A percentile compares a stretch with the other conserved stretches of the same genome.
These are phyloP conservation scores for Termitomyces sp. DNA, from an alignment of 768 basidiomycete species.

Conservation along the genomic window DNA sequence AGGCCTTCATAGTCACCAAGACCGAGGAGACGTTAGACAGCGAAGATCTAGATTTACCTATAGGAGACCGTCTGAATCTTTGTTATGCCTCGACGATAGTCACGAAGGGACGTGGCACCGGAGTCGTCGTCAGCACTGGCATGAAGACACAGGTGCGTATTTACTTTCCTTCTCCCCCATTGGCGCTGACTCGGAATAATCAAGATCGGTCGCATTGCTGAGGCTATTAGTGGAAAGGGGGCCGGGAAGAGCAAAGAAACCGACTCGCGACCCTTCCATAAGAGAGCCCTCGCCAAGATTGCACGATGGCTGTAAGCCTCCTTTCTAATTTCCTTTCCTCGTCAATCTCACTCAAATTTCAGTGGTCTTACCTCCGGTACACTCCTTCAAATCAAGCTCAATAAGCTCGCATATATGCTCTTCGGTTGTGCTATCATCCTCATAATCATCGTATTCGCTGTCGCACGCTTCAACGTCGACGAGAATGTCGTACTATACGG, in stretches of 20 bases:
- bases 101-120: conserved; percentile 46
- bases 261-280: conserved; percentile 20
- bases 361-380: conserved; percentile 34
- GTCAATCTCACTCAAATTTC: background rate
- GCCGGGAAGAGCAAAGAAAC: conserved; percentile 4
- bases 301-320: conserved; percentile 23
- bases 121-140: conserved; percentile 44
- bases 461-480: conserved; percentile 27
- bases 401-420: conserved; percentile 31
- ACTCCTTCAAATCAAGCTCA: conserved; percentile 34
- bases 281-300: conserved; percentile 20
- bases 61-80: conserved; percentile 41
- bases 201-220: conserved; percentile 36
- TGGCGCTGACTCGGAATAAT: background rate
- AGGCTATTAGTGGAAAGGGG: conserved; percentile 28
- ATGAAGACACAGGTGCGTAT: conserved; percentile 48
- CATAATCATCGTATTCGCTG: conserved; percentile 35
- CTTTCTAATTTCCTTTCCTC: background rate
- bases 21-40: conserved; percentile 25
- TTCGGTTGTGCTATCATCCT: conserved; percentile 33
- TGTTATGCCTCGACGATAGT: conserved; percentile 41
- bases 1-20: conserved; percentile 31
- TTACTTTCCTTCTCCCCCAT: conserved; percentile 2
- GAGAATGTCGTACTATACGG: conserved; percentile 33
- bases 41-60: conserved; percentile 30